Evolutionary conservation across 345 rosid genomes (phyloP), one percentile per base, ranked within the genome.

Genomic region (Kandelia obovata): DNA sequence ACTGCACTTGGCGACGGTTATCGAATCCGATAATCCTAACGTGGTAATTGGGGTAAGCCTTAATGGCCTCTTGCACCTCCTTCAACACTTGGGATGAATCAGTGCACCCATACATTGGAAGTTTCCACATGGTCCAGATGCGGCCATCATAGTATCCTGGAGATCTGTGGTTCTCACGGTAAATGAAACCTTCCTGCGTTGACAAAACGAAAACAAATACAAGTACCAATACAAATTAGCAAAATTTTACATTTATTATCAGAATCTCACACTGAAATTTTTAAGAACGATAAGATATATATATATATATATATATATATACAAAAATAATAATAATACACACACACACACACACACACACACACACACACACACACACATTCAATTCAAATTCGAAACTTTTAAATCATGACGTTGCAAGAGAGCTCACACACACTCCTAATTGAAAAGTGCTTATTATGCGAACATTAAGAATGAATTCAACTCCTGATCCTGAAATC

Each of bases 91-190:
- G 87, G 0, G 61, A 0, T 6, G 86, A 0, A 34, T 83, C 81
- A 0, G 58, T 78, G 84, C 90, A 86, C 1, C 86, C 87, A 35
- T 59, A 83, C 88, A 82, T 78, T 59, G 86, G 90, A 2, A 86
- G 83, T 73, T 82, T 83, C 84, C 86, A 82, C 83, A 83, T 78
- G 8, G 81, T 80, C 88, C 90, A 86, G 80, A 78, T 78, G 32
- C 84, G 75, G 0, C 87, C 87, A 17, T 83, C 90, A 4, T 83
- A 75, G 82, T 80, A 83, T 6, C 83, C 81, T 0, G 83, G 84
- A 1, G 81, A 80, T 0, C 4, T 28, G 71, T 59, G 7, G 81
- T 80, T 2, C 74, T 82, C 74, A 34, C 86, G 84, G 75, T 73
- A 73, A n/a, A 80, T 78, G 4, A 58, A 82, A 60, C 78, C 83